These are phyloP conservation scores for Harrya chromipes DNA, from an alignment of 768 basidiomycete species.

Conservation along the genomic window DNA sequence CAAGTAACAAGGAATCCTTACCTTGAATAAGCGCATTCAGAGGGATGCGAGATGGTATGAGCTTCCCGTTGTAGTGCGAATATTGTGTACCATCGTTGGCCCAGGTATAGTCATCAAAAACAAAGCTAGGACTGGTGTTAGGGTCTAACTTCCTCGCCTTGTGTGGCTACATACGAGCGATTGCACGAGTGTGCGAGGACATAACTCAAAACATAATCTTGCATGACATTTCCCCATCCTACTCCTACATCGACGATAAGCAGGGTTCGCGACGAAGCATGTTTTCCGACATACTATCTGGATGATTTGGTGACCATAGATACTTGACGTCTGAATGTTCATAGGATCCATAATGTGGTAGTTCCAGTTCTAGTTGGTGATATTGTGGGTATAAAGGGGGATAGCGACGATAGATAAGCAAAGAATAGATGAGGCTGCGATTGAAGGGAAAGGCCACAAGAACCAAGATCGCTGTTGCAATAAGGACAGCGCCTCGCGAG, in stretches of 20 bases:
- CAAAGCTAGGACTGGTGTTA: conserved; percentile 27
- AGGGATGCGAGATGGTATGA: conserved; percentile 38
- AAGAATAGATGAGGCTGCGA: conserved; percentile 14
- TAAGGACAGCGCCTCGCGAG: conserved; percentile 5
- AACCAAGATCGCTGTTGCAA: conserved; percentile 6
- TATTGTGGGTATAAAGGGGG: conserved; percentile 43
- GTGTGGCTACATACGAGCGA: conserved; percentile 29
- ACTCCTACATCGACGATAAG: conserved; percentile 20
- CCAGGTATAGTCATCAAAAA: conserved; percentile 44
- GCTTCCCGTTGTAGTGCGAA: conserved; percentile 32
- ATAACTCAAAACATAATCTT: conserved; percentile 34
- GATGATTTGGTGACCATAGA: conserved; percentile 47
- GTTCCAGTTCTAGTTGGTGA: conserved; percentile 33
- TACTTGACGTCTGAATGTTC: conserved; percentile 37
- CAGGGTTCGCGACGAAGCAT: background rate
- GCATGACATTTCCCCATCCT: conserved; percentile 40
- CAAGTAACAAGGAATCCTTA: conserved; percentile 5
- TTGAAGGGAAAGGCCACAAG: conserved; percentile 22
- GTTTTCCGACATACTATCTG: conserved; percentile 6
- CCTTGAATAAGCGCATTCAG: conserved; percentile 36
- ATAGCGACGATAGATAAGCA: conserved; percentile 17
- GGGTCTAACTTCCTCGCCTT: background rate
- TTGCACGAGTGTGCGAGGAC: conserved; percentile 33
- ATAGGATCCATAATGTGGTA: conserved; percentile 40
- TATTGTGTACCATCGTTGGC: conserved; percentile 31